Evolutionary conservation across 2,329 filamentous ascomycete genomes (phyloP), one percentile per base, ranked within the genome.

Genomic region (Amphichorda felina): DNA sequence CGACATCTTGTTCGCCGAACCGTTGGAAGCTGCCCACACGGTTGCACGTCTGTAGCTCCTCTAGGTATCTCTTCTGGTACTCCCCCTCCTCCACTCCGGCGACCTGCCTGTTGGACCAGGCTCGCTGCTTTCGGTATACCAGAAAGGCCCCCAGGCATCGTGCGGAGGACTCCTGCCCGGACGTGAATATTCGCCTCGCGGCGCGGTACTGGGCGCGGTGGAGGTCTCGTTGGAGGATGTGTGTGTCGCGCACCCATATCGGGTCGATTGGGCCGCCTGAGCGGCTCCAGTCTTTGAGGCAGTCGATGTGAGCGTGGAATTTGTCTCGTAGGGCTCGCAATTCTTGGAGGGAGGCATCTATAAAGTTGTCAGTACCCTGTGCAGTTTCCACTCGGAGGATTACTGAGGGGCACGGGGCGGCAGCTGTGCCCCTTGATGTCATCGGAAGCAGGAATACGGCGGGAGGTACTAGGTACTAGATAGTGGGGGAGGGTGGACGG

Each of bases 151-250:
- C 72, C 2, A 77, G 60, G 42, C 72, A 77, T 3, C 70, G 61
- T 11, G 55, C 50, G 4, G 57, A 55, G 11, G 59, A 57, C 41
- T 68, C 64, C 43, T 66, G 67, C 34, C 66, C 64, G 4, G 65
- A 61, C 13, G 60, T 59, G 49, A 70, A 73, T 42, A 77, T 71
- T 41, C 72, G 68, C 36, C 65, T 55, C 19, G 70, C 70, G 8
- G 70, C 70, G 33, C 68, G 68, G 50, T 71, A 73, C 50, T 76
- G 72, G 8, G 70, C 63, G 30, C 69, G 64, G 53, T 75, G 72
- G 24, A 77, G 60, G 34, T 71, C 63, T 29, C 56, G 56, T 35
- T 66, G 59, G 18, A 76, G 59, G 18, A 48, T 42, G 26, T 58
- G 54, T 21, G 71, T 75, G 38, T 75, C 68, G 45, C 59, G 61